Conservation (phyloP, 176 grass and related monocot genomes). For the Microstegium vimineum region DNA sequence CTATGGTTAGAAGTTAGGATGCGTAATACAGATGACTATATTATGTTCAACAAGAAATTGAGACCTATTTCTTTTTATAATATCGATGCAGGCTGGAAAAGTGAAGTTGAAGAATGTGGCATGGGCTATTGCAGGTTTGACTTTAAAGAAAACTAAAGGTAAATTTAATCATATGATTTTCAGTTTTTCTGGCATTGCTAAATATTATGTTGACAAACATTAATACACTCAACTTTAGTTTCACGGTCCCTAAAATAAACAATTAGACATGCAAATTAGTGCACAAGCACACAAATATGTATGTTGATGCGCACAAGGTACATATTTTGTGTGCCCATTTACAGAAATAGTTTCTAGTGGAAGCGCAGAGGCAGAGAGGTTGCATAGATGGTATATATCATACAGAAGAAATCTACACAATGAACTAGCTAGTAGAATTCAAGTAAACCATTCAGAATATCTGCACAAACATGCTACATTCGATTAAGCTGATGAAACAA, state of each 20-base stretch:
- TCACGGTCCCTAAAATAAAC: background rate
- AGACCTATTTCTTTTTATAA: slow-evolving; percentile 12
- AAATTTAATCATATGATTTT: slow-evolving; percentile 19
- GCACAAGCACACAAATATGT: background rate
- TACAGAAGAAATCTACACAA: background rate
- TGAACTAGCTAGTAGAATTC: background rate
- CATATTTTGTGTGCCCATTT: background rate
- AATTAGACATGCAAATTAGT: background rate
- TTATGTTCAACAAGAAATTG: background rate
- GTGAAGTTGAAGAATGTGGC: slow-evolving; percentile 90
- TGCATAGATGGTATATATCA: background rate
- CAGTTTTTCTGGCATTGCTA: background rate
- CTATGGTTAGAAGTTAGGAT: slow-evolving; percentile 18
- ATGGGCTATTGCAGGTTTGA: slow-evolving; percentile 83
- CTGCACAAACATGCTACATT: background rate
- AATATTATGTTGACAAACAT: background rate
- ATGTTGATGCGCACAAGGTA: background rate
- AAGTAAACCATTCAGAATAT: slow-evolving; percentile 5
- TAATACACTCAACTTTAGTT: background rate
- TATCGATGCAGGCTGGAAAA: slow-evolving; percentile 58
- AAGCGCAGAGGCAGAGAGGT: background rate
- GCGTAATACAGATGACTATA: background rate
- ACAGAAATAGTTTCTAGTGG: background rate
- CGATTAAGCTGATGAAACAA: background rate
- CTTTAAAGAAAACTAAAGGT: slow-evolving; percentile 75